These are phyloP conservation scores for Papilionanthe hybrid DNA, from an alignment of 116 monocot genomes.

Conservation along the genomic window DNA sequence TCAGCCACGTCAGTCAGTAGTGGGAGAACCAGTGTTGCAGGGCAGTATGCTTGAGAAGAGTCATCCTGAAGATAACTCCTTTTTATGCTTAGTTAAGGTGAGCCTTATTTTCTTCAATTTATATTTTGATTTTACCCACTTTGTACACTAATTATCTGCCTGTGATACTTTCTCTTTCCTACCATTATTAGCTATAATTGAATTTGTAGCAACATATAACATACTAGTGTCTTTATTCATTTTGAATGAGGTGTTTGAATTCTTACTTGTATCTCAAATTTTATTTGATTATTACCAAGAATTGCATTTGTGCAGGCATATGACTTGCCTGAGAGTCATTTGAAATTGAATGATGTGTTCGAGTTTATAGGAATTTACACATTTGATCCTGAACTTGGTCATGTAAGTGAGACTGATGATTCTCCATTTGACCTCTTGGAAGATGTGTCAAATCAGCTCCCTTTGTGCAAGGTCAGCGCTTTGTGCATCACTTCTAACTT, in stretches of 20 bases:
- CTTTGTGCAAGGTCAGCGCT: slow-evolving; percentile 70
- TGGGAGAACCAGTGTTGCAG: slow-evolving; percentile 9
- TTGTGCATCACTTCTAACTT: neutral
- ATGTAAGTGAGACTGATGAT: slow-evolving; percentile 43
- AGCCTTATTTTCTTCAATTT: neutral
- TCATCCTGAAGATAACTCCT: slow-evolving; percentile 24
- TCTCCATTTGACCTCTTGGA: slow-evolving; percentile 57
- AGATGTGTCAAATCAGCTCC: slow-evolving; percentile 56
- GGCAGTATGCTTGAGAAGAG: slow-evolving; percentile 12
- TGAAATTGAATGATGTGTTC: slow-evolving; percentile 83
- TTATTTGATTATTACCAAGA: neutral
- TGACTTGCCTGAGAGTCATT: slow-evolving; percentile 62
- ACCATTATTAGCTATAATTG: slow-evolving; percentile 1
- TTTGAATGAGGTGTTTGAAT: slow-evolving; percentile 84
- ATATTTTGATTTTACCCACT: neutral
- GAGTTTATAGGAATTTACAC: slow-evolving; percentile 95
- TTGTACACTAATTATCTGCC: neutral
- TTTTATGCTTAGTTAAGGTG: slow-evolving; percentile 84
- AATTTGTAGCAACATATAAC: slow-evolving; percentile 61
- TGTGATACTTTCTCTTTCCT: neutral
- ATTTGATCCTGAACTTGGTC: slow-evolving; percentile 74
- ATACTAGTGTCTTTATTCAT: slow-evolving; percentile 55
- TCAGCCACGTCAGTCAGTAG: slow-evolving; percentile 13
- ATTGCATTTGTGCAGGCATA: slow-evolving; percentile 52
- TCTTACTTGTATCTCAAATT: neutral